phyloP scores from a whole-genome alignment of 441 rosid genomes.

The Populus hybrid region DNA sequence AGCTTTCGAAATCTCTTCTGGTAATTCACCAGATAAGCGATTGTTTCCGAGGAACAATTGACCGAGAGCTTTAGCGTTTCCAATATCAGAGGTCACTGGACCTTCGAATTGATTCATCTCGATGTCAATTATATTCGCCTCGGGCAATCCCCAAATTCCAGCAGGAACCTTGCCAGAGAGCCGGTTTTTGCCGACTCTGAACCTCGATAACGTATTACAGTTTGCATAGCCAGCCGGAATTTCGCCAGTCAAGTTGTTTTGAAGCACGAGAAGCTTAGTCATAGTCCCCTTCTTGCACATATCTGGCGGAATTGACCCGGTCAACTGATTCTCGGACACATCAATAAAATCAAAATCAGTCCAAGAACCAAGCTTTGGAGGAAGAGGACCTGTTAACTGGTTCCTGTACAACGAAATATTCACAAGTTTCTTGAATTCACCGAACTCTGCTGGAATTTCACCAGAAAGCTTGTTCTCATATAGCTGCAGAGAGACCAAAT shows the following conservation, averaged over 20 bases:
- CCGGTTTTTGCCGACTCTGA: slow-evolving; percentile 66
- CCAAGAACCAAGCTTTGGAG: slow-evolving; percentile 72
- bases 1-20: slow-evolving; percentile 58
- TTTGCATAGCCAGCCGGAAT: slow-evolving; percentile 69
- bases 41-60: slow-evolving; percentile 46
- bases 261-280: slow-evolving; percentile 62
- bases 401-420: slow-evolving; percentile 72
- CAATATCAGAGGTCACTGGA: slow-evolving; percentile 50
- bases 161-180: slow-evolving; percentile 67
- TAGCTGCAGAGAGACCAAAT: slow-evolving; percentile 64
- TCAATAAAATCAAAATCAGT: slow-evolving; percentile 71
- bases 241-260: slow-evolving; percentile 70
- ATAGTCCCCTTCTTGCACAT: slow-evolving; percentile 84
- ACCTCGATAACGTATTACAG: slow-evolving; percentile 56
- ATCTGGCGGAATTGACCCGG: slow-evolving; percentile 78
- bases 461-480: slow-evolving; percentile 61
- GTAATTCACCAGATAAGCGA: slow-evolving; percentile 63
- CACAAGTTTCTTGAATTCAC: slow-evolving; percentile 56
- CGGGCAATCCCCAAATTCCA: slow-evolving; percentile 85
- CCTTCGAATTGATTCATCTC: slow-evolving; percentile 60
- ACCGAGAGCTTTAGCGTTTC: slow-evolving; percentile 51
- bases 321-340: slow-evolving; percentile 67
- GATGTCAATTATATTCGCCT: slow-evolving; percentile 59
- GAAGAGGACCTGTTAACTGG: slow-evolving; percentile 65
- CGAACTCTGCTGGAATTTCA: slow-evolving; percentile 70